Evolutionary conservation across 805 yeast species (phyloP).

Genomic region (Babjeviella inositovora): DNA sequence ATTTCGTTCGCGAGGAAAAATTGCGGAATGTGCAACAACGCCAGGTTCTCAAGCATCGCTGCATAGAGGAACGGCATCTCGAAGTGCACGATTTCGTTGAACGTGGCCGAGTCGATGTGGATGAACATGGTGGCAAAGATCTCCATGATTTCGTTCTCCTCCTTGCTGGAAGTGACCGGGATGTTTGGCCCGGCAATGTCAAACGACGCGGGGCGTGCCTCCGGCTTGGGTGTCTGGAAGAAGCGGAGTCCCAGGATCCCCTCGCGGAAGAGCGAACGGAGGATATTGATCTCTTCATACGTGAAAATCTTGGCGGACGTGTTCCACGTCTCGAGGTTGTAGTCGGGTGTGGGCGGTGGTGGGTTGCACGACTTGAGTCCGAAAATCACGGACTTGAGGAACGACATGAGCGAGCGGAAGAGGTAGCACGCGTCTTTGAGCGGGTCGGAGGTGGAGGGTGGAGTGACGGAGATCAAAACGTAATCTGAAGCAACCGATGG

Average conservation of each 20-base stretch:
- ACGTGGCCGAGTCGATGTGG: slow-evolving; percentile 89
- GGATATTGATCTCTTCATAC: slow-evolving; percentile 66
- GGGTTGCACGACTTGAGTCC: slow-evolving; percentile 87
- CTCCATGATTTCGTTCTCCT: slow-evolving; percentile 92
- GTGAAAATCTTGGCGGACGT: slow-evolving; percentile 75
- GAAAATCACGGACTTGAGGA: slow-evolving; percentile 76
- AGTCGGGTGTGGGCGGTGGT: slow-evolving; percentile 38
- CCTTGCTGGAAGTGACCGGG: slow-evolving; percentile 80
- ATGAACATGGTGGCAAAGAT: slow-evolving; percentile 86
- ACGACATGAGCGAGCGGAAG: slow-evolving; percentile 79
- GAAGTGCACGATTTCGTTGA: slow-evolving; percentile 76
- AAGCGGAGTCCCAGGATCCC: slow-evolving; percentile 69
- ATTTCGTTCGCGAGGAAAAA: slow-evolving; percentile 86
- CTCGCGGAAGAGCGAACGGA: slow-evolving; percentile 67
- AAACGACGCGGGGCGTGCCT: slow-evolving; percentile 19
- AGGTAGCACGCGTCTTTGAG: slow-evolving; percentile 78
- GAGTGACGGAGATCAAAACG: slow-evolving; percentile 45
- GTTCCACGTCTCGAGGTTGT: slow-evolving; percentile 53
- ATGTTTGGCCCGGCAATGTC: slow-evolving; percentile 68
- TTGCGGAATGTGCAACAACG: slow-evolving; percentile 82
- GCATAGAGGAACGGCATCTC: slow-evolving; percentile 70
- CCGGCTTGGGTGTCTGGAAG: slow-evolving; percentile 45
- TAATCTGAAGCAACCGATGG: slow-evolving; percentile 27
- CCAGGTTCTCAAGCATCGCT: slow-evolving; percentile 68
- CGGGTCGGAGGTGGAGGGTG: slow-evolving; percentile 40